Percentiles rank a stretch among this genome's conserved stretches.
phyloP scores from a whole-genome alignment of 176 grass and related monocot genomes.

The Raddia distichophylla region DNA sequence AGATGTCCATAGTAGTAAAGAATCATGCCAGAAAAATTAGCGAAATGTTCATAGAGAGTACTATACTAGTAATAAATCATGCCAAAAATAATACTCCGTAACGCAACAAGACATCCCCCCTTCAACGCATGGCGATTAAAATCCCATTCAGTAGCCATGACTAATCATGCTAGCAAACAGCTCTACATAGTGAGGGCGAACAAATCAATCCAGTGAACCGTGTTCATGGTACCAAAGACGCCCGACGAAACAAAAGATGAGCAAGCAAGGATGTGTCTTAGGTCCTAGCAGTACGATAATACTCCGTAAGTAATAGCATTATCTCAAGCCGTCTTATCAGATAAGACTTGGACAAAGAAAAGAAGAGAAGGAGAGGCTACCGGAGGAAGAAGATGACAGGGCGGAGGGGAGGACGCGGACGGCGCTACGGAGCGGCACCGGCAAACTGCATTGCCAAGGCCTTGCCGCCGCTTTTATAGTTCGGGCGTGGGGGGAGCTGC shows the following conservation, averaged over 20 bases:
- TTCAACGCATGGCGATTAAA: background rate
- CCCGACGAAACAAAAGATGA: background rate
- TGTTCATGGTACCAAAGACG: background rate
- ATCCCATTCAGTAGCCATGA: background rate
- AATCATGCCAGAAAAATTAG: too few species aligned
- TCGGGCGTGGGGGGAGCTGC: background rate
- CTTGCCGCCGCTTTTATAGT: constrained; percentile 39
- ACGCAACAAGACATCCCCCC: background rate
- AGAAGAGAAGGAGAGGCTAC: background rate
- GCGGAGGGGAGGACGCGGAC: background rate
- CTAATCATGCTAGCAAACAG: background rate
- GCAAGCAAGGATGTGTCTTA: background rate
- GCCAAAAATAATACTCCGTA: too few species aligned
- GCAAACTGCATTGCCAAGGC: constrained; percentile 44
- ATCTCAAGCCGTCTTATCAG: background rate
- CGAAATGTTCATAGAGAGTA: too few species aligned
- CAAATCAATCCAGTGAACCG: background rate
- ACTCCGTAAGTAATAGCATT: background rate
- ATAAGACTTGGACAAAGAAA: background rate
- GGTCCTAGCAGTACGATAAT: too few species aligned
- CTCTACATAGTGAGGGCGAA: background rate
- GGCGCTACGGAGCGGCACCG: constrained; percentile 38
- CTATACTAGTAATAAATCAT: too few species aligned
- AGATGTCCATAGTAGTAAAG: background rate
- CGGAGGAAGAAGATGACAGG: background rate